Evolutionary conservation across 345 rosid species (phyloP).

Genomic region (Moringa oleifera): DNA sequence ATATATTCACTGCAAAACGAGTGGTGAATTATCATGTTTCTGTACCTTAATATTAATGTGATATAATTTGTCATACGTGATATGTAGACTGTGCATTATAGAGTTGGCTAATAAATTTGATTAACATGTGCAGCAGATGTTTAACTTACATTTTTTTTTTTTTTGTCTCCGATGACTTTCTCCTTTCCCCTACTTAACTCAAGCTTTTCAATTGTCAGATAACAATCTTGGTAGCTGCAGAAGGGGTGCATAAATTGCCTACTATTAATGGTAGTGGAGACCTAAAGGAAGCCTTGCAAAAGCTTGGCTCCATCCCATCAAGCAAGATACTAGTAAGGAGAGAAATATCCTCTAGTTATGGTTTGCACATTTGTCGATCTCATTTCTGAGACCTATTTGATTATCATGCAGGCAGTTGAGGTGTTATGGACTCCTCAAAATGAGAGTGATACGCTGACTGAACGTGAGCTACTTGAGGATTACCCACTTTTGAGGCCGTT

Average conservation of each 20-base stretch:
- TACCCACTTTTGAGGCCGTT: slow-evolving; percentile 88
- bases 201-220: slow-evolving; percentile 35
- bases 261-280: slow-evolving; percentile 59
- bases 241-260: slow-evolving; percentile 75
- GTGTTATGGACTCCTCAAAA: slow-evolving; percentile 96
- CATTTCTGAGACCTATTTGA: slow-evolving; percentile 14
- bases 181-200: neutral
- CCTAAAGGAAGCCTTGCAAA: slow-evolving; percentile 79
- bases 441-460: slow-evolving; percentile 68
- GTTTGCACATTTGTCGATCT: slow-evolving; percentile 1
- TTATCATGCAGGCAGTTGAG: slow-evolving; percentile 70
- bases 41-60: neutral
- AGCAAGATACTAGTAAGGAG: slow-evolving; percentile 63
- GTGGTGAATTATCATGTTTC: neutral
- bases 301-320: slow-evolving; percentile 65
- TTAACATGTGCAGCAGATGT: neutral
- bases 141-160: neutral
- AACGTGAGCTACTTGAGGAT: slow-evolving; percentile 78
- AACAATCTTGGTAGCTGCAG: slow-evolving; percentile 89
- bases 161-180: neutral
- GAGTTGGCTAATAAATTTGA: neutral
- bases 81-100: neutral
- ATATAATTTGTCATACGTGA: neutral
- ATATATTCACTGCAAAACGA: too few species aligned
- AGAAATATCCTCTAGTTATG: neutral